phyloP scores from a whole-genome alignment of 495 filamentous ascomycete species.

The Usnea hakonensis region DNA sequence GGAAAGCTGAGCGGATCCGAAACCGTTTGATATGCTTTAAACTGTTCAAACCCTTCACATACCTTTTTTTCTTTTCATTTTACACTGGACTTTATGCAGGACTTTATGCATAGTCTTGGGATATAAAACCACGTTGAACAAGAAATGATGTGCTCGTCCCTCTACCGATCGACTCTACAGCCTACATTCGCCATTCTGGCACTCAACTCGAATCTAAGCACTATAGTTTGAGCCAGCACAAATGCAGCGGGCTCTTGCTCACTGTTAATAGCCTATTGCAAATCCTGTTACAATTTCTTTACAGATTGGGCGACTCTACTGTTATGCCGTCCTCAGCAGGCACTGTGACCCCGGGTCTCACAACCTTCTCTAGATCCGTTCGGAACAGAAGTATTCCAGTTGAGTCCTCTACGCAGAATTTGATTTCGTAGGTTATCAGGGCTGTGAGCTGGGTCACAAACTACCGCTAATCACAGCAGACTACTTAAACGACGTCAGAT shows the following conservation, averaged over 20 bases:
- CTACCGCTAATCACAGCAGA: slow-evolving; percentile 35
- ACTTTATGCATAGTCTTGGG: neutral
- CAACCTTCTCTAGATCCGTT: slow-evolving; percentile 69
- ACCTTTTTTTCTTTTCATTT: too few relatives aligned
- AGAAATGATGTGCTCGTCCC: neutral
- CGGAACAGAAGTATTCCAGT: slow-evolving; percentile 51
- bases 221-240: neutral
- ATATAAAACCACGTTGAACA: neutral
- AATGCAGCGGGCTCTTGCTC: neutral
- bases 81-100: too few relatives aligned
- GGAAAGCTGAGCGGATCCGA: neutral
- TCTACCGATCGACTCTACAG: neutral
- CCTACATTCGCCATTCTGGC: neutral
- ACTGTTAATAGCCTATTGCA: neutral
- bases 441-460: neutral
- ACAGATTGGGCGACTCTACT: neutral
- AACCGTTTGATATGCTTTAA: neutral
- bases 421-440: slow-evolving; percentile 60
- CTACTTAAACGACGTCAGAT: slow-evolving; percentile 88
- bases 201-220: neutral
- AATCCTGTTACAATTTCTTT: neutral
- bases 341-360: slow-evolving; percentile 57
- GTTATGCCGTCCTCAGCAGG: slow-evolving; percentile 44
- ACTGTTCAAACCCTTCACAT: too few relatives aligned
- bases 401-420: slow-evolving; percentile 70